These are phyloP conservation scores for Trypanosoma caninum DNA, from an alignment of 208 protist species.

Conservation along the genomic window DNA sequence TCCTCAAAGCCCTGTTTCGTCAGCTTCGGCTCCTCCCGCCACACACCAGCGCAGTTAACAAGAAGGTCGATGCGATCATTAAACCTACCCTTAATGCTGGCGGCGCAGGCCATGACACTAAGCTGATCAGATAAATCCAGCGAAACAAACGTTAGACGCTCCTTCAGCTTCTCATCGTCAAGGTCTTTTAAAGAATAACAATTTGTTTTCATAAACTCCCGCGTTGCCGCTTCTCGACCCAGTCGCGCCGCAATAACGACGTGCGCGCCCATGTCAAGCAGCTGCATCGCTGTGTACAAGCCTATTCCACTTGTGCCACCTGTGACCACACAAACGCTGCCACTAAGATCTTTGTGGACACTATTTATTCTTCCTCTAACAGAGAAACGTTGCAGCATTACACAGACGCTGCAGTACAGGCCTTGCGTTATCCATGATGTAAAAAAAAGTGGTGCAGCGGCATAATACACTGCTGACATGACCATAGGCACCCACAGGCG, in stretches of 20 bases:
- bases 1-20: slow-evolving; percentile 71
- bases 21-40: slow-evolving; percentile 49
- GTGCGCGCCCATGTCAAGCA: slow-evolving; percentile 59
- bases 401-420: slow-evolving; percentile 40
- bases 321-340: slow-evolving; percentile 64
- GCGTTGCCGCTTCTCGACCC: slow-evolving; percentile 46
- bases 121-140: slow-evolving; percentile 69
- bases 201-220: slow-evolving; percentile 36
- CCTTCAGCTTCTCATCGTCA: slow-evolving; percentile 26
- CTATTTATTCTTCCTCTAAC: slow-evolving; percentile 54
- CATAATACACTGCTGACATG: slow-evolving; percentile 36
- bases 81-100: slow-evolving; percentile 57
- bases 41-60: slow-evolving; percentile 79
- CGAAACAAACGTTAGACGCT: slow-evolving; percentile 52
- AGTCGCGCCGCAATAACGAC: slow-evolving; percentile 53
- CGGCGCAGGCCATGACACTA: slow-evolving; percentile 48
- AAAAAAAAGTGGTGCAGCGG: slow-evolving; percentile 23
- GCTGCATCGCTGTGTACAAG: slow-evolving; percentile 64
- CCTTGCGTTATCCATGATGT: slow-evolving; percentile 25
- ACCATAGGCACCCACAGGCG: slow-evolving; percentile 62
- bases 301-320: slow-evolving; percentile 79
- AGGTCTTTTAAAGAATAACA: slow-evolving; percentile 10
- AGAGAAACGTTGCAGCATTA: slow-evolving; percentile 57
- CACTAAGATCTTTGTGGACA: slow-evolving; percentile 50
- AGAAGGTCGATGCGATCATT: slow-evolving; percentile 64